These are phyloP conservation scores for Malus orientalis DNA, from an alignment of 306 rosid species.

Conservation along the genomic window DNA sequence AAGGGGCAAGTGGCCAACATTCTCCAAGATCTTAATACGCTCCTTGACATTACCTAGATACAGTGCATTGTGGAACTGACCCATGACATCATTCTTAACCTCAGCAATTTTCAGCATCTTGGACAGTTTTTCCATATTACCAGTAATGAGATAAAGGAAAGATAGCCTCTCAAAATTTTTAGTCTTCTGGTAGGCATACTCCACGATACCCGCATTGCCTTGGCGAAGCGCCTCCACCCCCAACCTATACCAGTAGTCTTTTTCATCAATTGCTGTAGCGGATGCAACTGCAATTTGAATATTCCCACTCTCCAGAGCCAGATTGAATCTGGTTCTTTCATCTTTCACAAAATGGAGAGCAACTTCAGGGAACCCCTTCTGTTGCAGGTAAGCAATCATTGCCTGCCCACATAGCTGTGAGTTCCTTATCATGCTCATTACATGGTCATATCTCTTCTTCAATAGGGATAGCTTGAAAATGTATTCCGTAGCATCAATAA, in stretches of 20 bases:
- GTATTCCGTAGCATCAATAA: constrained; percentile 80
- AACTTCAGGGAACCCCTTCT: constrained; percentile 91
- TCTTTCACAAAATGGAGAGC: constrained; percentile 97
- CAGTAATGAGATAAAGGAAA: constrained; percentile 80
- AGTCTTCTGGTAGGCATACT: constrained; percentile 93
- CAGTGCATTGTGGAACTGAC: constrained; percentile 88
- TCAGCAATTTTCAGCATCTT: constrained; percentile 97
- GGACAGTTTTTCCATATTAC: constrained; percentile 71
- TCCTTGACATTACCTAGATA: constrained; percentile 76
- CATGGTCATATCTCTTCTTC: constrained; percentile 74
- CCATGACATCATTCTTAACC: constrained; percentile 95
- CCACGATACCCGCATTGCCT: constrained; percentile 87
- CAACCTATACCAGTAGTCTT: constrained; percentile 87
- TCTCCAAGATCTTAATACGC: constrained; percentile 82
- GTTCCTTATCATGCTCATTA: constrained; percentile 84
- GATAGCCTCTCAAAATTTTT: constrained; percentile 90
- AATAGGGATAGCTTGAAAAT: constrained; percentile 71
- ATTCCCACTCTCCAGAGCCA: constrained; percentile 94
- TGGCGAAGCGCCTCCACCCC: constrained; percentile 96
- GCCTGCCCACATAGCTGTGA: constrained; percentile 97
- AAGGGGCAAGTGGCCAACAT: constrained; percentile 80
- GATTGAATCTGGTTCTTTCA: constrained; percentile 76
- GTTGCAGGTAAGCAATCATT: constrained; percentile 88
- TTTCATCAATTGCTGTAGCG: constrained; percentile 87
- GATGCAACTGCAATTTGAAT: constrained; percentile 89